phyloP scores from a whole-genome alignment of 805 yeast species.

The Tetrapisispora fleetii region DNA sequence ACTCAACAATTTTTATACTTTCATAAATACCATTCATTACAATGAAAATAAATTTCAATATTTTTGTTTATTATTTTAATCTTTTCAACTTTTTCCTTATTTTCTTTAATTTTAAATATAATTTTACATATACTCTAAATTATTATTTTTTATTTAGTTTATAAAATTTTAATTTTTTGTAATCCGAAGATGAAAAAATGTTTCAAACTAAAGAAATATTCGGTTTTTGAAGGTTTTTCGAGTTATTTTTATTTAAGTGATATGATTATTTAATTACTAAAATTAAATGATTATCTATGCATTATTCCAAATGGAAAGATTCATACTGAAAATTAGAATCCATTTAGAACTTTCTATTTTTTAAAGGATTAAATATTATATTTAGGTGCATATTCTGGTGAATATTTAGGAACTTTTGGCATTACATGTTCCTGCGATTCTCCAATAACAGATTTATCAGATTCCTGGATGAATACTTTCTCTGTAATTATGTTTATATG shows the following conservation, averaged over 20 bases:
- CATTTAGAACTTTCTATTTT: background rate
- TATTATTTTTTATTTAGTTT: too few relatives aligned
- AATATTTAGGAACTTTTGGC: background rate
- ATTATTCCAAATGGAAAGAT: background rate
- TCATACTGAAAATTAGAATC: background rate
- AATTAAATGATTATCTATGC: constrained; percentile 2
- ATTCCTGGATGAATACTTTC: background rate
- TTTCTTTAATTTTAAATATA: too few relatives aligned
- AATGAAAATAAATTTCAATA: too few relatives aligned
- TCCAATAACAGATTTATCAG: background rate
- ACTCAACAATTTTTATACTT: too few relatives aligned
- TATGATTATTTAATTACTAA: background rate
- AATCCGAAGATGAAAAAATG: too few relatives aligned
- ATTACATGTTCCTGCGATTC: background rate
- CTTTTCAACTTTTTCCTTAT: too few relatives aligned
- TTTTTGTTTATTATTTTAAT: too few relatives aligned
- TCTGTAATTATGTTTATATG: background rate
- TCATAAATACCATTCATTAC: too few relatives aligned
- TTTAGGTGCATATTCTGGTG: background rate
- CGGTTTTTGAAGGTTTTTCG: too few relatives aligned
- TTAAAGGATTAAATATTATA: background rate
- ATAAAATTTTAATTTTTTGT: too few relatives aligned
- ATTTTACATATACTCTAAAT: too few relatives aligned
- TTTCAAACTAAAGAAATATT: too few relatives aligned
- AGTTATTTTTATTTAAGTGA: background rate